Evolutionary conservation across 805 yeast species (phyloP), one percentile per base, ranked within the genome.

Genomic region (Yarrowia sp.): DNA sequence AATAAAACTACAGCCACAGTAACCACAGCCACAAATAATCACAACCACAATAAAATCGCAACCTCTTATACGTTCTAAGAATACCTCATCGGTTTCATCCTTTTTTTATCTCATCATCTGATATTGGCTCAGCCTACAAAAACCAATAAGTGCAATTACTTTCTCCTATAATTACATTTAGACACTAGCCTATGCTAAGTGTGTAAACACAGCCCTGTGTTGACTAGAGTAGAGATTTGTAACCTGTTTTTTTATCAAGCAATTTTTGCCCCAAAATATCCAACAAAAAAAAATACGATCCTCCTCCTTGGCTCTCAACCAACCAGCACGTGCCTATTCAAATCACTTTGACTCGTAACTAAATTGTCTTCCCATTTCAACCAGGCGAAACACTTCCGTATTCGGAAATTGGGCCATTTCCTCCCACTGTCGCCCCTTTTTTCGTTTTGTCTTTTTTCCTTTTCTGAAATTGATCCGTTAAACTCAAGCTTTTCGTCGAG

Each of bases 401-500:
- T 48, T 48, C 36, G 54, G 54, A 48, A 48, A 48, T 30, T 28
- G 52, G 35, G 24, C 3, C 10, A 28, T 46, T n/a, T n/a, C n/a
- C n/a, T n/a, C n/a, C n/a, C n/a, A n/a, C n/a, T n/a, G n/a, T n/a
- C 3, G 22, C 35, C 43, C 43, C 7, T 38, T 36, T 9, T 36
- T 44, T 16, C 17, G 46, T 8, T 5, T 44, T 44, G 82, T 22
- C 69, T 67, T 24, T 79, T 46, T 44, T 16, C 28, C 36, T 19
- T 46, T 26, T 16, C 8, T 32, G 26, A 30, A 48, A 48, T 48
- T 48, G 38, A 30, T 48, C 54, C 54, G 54, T 48, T 48, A 48
- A 21, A 11, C 54, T 48, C 54, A 30, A 21, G 38, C 28, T 48
- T 48, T 48, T 48, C 54, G 38, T 48, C 54, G 54, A 48, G 54